These are phyloP conservation scores for Ascochyta viciae-villosae DNA, from an alignment of 2,329 filamentous ascomycete species.

Conservation along the genomic window DNA sequence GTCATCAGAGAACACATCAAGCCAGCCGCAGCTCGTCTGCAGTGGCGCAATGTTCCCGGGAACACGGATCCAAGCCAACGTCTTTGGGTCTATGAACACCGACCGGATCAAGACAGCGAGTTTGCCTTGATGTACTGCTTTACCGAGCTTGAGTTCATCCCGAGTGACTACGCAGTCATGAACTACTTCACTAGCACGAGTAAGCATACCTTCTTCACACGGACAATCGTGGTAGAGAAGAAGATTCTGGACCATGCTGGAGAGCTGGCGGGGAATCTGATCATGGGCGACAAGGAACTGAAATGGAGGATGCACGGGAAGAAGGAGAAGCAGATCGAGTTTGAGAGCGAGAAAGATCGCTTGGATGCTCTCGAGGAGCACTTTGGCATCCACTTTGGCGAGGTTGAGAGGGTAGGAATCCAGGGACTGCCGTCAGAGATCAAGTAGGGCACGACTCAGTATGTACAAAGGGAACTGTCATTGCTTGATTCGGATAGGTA, in stretches of 20 bases:
- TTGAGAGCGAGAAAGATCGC: constrained; percentile 53
- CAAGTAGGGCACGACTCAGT: constrained; percentile 23
- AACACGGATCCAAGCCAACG: constrained; percentile 48
- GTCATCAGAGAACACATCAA: constrained; percentile 35
- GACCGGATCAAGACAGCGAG: constrained; percentile 47
- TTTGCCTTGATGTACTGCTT: constrained; percentile 73
- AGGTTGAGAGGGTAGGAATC: constrained; percentile 50
- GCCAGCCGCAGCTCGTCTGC: constrained; percentile 42
- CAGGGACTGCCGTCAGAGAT: constrained; percentile 44
- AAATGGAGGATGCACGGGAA: constrained; percentile 55
- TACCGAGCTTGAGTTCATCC: constrained; percentile 52
- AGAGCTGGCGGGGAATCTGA: constrained; percentile 48
- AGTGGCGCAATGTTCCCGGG: constrained; percentile 43
- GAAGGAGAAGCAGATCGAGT: constrained; percentile 50
- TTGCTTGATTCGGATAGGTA: constrained; percentile 26
- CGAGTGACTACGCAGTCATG: constrained; percentile 42
- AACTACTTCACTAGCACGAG: constrained; percentile 47
- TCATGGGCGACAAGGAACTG: constrained; percentile 53
- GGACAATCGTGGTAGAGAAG: constrained; percentile 54
- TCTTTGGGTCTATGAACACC: constrained; percentile 54
- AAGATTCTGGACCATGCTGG: constrained; percentile 55
- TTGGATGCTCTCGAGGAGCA: constrained; percentile 53
- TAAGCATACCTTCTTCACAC: constrained; percentile 43
- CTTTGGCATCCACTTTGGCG: constrained; percentile 53
- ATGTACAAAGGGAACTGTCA: constrained; percentile 15